Base-by-base conservation (phyloP, 306 rosid species). In the Luffa aegyptiaca region DNA sequence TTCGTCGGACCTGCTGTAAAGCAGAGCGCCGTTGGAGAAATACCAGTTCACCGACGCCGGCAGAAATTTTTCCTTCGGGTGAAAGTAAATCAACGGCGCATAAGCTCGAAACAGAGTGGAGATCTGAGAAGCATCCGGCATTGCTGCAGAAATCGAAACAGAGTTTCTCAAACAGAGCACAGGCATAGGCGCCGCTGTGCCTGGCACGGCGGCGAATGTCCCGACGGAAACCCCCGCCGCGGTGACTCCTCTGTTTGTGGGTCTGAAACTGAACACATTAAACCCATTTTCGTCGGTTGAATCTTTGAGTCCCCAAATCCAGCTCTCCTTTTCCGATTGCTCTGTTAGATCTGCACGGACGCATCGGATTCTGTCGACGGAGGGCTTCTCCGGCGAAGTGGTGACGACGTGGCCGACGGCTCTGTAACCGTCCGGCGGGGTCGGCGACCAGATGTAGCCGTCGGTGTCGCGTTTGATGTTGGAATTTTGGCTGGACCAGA, bases 391-490 rank as follows among this genome's bases (percentile, higher is more conserved):
- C 10, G 84, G 78, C 0, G 93, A 80, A 74, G 68, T 82, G 13
- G 97, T 93, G 83, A 90, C 85, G 10, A 90, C 82, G 46, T 86
- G 80, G 44, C 98, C 97, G 2, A 90, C 35, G 8, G 97, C 90
- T 82, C 84, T 86, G 75, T 93, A 93, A 5, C 98, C 97, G 12
- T 81, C 66, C 0, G 92, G 92, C 6, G 98, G 80, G 1, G 75
- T 79, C 49, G 98, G 98, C 35, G 85, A 63, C 98, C 97, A 93
- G 68, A 93, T 41, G 65, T 87, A 93, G n/a, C 86, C 89, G 59
- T 84, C 58, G 18, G 64, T 81, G 36, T 92, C 91, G 79, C 86
- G 85, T 77, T 83, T 81, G 51, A 84, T 81, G 0, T 58, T 76
- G 48, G 69, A 16, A 3, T 88, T 79, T 68, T 82, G 79, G 20